Conservation (phyloP, 2,329 filamentous ascomycete genomes). For the Aspergillus sp. region DNA sequence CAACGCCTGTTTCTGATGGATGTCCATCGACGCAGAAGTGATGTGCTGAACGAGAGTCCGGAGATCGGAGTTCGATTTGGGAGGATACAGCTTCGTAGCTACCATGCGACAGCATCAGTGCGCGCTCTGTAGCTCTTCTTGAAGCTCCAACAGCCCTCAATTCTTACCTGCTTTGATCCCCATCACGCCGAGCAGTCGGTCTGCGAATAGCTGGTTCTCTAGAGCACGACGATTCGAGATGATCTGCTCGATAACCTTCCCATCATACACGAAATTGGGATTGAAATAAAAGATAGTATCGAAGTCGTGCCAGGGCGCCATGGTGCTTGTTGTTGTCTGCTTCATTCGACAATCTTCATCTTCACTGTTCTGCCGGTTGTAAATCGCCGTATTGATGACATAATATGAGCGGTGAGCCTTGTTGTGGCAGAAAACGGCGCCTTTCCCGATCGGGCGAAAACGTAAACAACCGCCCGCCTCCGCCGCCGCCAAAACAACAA, state of each 20-base stretch:
- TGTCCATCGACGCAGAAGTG: conserved; percentile 54
- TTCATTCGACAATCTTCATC: neutral
- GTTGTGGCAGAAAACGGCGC: conserved; percentile 28
- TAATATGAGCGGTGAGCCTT: conserved; percentile 19
- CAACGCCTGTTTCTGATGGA: conserved; percentile 72
- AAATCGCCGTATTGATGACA: conserved; percentile 9
- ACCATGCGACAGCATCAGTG: conserved; percentile 7
- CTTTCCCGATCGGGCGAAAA: conserved; percentile 25
- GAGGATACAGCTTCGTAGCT: conserved; percentile 63
- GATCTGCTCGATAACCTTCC: conserved; percentile 54
- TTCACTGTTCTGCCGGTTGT: neutral
- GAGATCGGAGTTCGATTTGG: conserved; percentile 59
- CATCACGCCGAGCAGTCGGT: conserved; percentile 63
- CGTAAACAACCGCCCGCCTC: conserved; percentile 34
- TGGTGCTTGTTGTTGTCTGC: conserved; percentile 12
- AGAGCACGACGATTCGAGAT: conserved; percentile 58
- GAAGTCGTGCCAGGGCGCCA: conserved; percentile 52
- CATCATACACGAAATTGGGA: conserved; percentile 54
- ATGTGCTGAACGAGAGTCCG: conserved; percentile 64
- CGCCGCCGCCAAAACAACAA: conserved; percentile 11
- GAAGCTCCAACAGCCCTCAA: conserved; percentile 4
- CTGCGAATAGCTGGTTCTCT: conserved; percentile 67
- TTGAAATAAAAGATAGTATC: conserved; percentile 59
- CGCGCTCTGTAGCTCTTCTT: neutral
- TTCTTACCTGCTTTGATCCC: conserved; percentile 59